phyloP scores from a whole-genome alignment of 2,329 filamentous ascomycete species.

The Fusarium sp. region DNA sequence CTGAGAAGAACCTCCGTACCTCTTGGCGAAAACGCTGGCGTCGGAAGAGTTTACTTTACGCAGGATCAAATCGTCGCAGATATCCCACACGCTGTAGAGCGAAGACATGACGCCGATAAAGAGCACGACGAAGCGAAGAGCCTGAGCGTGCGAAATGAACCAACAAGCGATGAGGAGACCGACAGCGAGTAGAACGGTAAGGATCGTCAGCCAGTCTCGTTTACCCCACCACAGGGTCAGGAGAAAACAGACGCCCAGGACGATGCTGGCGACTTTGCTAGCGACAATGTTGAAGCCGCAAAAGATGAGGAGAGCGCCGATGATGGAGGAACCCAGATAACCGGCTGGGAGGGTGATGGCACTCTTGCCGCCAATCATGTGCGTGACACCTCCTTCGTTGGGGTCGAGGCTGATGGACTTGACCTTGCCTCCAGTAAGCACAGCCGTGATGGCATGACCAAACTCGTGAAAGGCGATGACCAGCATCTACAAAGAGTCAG shows the following conservation, averaged over 20 bases:
- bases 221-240: conserved; percentile 87
- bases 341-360: conserved; percentile 81
- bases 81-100: conserved; percentile 86
- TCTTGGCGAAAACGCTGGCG: conserved; percentile 81
- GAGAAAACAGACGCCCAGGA: conserved; percentile 78
- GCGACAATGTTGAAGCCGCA: conserved; percentile 86
- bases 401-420: conserved; percentile 81
- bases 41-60: conserved; percentile 85
- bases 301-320: conserved; percentile 82
- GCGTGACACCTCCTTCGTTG: conserved; percentile 82
- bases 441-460: conserved; percentile 78
- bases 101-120: conserved; percentile 88
- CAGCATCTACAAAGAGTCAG: conserved; percentile 69
- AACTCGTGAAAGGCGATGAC: conserved; percentile 88
- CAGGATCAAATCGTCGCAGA: conserved; percentile 84
- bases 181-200: conserved; percentile 76
- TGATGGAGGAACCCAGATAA: conserved; percentile 81
- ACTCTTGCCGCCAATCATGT: conserved; percentile 78
- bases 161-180: conserved; percentile 79
- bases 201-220: conserved; percentile 80
- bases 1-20: conserved; percentile 82
- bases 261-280: conserved; percentile 81
- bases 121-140: conserved; percentile 78
- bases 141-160: conserved; percentile 83
- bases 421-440: conserved; percentile 78